Conservation (phyloP, 805 yeast genomes). For the Starmerella bombi region DNA sequence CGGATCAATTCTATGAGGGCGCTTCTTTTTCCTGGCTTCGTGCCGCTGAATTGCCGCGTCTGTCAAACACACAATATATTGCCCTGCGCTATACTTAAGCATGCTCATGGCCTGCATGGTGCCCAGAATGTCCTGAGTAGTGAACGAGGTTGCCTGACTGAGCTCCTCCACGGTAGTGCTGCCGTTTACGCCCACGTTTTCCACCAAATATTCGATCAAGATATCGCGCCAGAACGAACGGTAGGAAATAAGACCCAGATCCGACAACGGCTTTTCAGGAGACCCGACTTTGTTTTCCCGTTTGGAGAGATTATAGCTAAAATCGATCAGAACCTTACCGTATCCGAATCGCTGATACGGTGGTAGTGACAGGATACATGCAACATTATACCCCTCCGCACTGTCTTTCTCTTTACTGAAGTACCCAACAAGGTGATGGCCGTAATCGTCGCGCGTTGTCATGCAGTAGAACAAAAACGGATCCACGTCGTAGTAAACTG, state of each 20-base stretch:
- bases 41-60: constrained; percentile 69
- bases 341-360: constrained; percentile 93
- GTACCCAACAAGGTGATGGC: constrained; percentile 93
- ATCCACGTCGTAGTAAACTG: constrained; percentile 93
- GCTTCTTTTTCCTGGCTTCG: constrained; percentile 55
- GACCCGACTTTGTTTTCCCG: constrained; percentile 87
- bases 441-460: constrained; percentile 79
- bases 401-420: constrained; percentile 95
- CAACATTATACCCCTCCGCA: constrained; percentile 89
- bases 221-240: constrained; percentile 96
- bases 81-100: constrained; percentile 86
- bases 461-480: constrained; percentile 93
- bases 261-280: constrained; percentile 94
- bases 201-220: constrained; percentile 58
- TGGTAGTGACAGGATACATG: constrained; percentile 91
- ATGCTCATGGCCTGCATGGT: constrained; percentile 85
- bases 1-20: constrained; percentile 65
- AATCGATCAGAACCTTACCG: constrained; percentile 83
- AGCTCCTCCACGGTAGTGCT: constrained; percentile 80
- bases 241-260: constrained; percentile 82
- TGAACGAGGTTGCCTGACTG: constrained; percentile 77
- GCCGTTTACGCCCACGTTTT: constrained; percentile 40
- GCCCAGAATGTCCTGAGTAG: constrained; percentile 88
- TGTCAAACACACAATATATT: constrained; percentile 76
- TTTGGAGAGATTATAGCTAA: constrained; percentile 79